Evolutionary conservation across 2,329 filamentous ascomycete species (phyloP).

Genomic region (Microdochium bolleyi): DNA sequence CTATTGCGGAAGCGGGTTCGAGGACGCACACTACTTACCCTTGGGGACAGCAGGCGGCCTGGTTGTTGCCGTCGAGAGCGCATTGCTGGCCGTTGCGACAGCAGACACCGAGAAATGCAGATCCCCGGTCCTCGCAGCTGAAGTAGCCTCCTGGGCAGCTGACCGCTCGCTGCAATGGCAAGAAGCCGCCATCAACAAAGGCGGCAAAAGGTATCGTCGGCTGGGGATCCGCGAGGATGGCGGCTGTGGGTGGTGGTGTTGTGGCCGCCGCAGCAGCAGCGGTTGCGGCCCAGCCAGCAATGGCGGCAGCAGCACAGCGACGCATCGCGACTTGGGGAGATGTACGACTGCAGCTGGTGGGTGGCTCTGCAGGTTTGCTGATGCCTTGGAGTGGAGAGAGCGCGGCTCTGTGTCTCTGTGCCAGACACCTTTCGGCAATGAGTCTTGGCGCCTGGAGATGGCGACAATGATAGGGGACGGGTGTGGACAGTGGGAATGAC

Average conservation of each 20-base stretch:
- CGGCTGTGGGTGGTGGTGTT: not conserved
- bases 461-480: no score
- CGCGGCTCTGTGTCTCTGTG: no score
- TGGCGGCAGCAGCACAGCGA: not conserved
- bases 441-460: no score
- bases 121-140: constrained; percentile 39
- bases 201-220: constrained; percentile 14
- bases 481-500: no score
- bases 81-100: constrained; percentile 43
- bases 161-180: constrained; percentile 15
- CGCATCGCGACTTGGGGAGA: not conserved
- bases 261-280: not conserved
- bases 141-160: constrained; percentile 41
- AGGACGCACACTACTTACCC: constrained; percentile 27
- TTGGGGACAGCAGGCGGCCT: constrained; percentile 45
- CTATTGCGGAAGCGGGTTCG: not conserved
- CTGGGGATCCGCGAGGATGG: constrained; percentile 9
- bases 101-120: constrained; percentile 39
- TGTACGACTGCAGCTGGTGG: no score
- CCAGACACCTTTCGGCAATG: no score
- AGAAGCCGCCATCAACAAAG: constrained; percentile 11
- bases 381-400: not conserved
- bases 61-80: constrained; percentile 36
- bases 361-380: not conserved
- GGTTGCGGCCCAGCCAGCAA: not conserved